These are phyloP conservation scores for Pleurotus salmoneostramineus DNA, from an alignment of 768 basidiomycete genomes.

Conservation along the genomic window DNA sequence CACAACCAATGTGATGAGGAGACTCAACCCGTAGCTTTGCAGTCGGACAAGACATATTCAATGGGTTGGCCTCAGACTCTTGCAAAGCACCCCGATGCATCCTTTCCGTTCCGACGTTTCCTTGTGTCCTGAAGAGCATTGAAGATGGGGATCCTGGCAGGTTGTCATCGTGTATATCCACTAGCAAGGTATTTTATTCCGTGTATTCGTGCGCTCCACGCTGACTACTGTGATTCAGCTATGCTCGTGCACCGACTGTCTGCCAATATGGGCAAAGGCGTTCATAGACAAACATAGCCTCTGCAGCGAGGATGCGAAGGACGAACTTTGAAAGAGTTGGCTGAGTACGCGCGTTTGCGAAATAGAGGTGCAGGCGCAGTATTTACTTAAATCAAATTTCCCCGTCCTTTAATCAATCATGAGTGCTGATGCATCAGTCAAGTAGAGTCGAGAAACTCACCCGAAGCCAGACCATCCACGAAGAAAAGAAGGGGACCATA, in stretches of 20 bases:
- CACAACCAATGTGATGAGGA: too few species aligned
- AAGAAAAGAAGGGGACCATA: too few species aligned
- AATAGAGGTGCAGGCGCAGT: not conserved
- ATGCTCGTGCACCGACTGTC: not conserved
- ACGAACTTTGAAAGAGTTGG: not conserved
- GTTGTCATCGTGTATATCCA: not conserved
- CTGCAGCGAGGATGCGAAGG: not conserved
- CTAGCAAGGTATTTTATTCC: not conserved
- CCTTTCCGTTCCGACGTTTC: not conserved
- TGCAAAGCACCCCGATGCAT: not conserved
- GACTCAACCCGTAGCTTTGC: not conserved
- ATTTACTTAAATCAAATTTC: not conserved
- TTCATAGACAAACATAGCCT: not conserved
- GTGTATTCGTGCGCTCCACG: not conserved
- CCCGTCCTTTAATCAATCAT: not conserved
- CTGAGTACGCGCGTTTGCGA: not conserved
- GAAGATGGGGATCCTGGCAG: not conserved
- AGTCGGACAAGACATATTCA: not conserved
- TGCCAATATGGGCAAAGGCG: not conserved
- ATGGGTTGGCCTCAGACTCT: not conserved
- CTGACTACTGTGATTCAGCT: not conserved
- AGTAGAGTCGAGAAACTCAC: too few species aligned
- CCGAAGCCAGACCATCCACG: too few species aligned
- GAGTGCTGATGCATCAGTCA: too few species aligned
- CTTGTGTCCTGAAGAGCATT: not conserved